Evolutionary conservation across 495 filamentous ascomycete species (phyloP).

Genomic region (Penicillium lividum): DNA sequence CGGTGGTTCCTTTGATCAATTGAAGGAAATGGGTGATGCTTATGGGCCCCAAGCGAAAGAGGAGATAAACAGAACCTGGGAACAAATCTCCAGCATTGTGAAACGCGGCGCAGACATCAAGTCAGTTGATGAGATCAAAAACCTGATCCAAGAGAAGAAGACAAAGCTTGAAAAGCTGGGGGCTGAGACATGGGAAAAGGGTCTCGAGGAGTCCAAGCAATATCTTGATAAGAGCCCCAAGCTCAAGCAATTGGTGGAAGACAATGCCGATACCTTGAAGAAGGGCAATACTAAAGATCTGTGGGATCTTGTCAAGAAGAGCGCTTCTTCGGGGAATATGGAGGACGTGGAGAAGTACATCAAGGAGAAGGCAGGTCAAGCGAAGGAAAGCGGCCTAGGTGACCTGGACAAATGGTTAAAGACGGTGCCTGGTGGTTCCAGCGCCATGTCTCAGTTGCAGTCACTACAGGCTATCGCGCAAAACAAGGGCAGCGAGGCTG

Average conservation of each 20-base stretch:
- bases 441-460: background rate
- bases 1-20: slow-evolving; percentile 58
- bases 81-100: slow-evolving; percentile 57
- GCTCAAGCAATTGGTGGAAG: slow-evolving; percentile 63
- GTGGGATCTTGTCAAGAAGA: slow-evolving; percentile 53
- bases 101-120: slow-evolving; percentile 18
- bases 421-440: background rate
- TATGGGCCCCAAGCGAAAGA: slow-evolving; percentile 70
- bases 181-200: slow-evolving; percentile 65
- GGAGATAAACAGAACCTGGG: slow-evolving; percentile 65
- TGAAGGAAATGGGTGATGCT: slow-evolving; percentile 59
- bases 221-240: slow-evolving; percentile 66
- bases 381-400: slow-evolving; percentile 9
- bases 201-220: slow-evolving; percentile 59
- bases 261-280: slow-evolving; percentile 60
- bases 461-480: background rate
- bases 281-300: slow-evolving; percentile 56
- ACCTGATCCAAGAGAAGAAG: slow-evolving; percentile 64
- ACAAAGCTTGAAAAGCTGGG: slow-evolving; percentile 61
- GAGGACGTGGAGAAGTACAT: slow-evolving; percentile 60
- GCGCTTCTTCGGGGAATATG: slow-evolving; percentile 54
- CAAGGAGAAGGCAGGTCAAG: slow-evolving; percentile 53
- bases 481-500: background rate
- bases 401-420: background rate
- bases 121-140: slow-evolving; percentile 53